These are phyloP conservation scores for Blastomyces parvus DNA, from an alignment of 2,329 filamentous ascomycete species.

Conservation along the genomic window DNA sequence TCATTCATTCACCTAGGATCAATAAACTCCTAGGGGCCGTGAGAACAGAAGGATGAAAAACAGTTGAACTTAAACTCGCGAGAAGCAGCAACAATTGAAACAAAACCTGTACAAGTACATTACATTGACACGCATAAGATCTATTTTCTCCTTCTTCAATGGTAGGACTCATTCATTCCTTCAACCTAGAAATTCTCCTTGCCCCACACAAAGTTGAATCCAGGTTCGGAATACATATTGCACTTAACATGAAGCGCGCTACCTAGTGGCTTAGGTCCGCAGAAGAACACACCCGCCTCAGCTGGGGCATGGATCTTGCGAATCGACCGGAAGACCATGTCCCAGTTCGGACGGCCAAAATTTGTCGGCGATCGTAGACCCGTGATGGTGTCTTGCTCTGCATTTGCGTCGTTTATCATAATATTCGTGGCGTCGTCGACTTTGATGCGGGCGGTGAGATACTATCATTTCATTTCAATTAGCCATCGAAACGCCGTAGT, in stretches of 20 bases:
- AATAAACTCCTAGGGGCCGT: not conserved
- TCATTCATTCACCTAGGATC: too few relatives aligned
- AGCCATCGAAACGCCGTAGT: not conserved
- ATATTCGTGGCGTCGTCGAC: slow-evolving; percentile 79
- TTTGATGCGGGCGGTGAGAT: slow-evolving; percentile 80
- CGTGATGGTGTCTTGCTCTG: slow-evolving; percentile 75
- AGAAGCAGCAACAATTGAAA: not conserved
- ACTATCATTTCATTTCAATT: slow-evolving; percentile 33
- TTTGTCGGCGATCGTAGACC: slow-evolving; percentile 73
- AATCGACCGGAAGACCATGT: slow-evolving; percentile 78
- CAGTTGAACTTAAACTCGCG: not conserved
- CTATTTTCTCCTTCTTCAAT: not conserved
- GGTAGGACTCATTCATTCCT: not conserved
- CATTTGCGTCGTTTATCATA: slow-evolving; percentile 84
- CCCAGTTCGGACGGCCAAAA: slow-evolving; percentile 76
- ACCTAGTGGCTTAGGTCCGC: slow-evolving; percentile 69
- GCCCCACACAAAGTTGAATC: slow-evolving; percentile 49
- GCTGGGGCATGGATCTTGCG: slow-evolving; percentile 65
- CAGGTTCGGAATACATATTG: slow-evolving; percentile 79
- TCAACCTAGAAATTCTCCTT: slow-evolving; percentile 42
- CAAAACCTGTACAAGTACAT: not conserved
- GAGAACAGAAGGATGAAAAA: not conserved
- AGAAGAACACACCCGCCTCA: slow-evolving; percentile 75
- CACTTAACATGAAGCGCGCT: slow-evolving; percentile 71
- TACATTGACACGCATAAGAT: not conserved